A percentile compares a stretch with the other conserved stretches of the same genome.
Evolutionary conservation across 2,329 filamentous ascomycete genomes (phyloP).

Genomic region (Teratosphaeria gauchensis): DNA sequence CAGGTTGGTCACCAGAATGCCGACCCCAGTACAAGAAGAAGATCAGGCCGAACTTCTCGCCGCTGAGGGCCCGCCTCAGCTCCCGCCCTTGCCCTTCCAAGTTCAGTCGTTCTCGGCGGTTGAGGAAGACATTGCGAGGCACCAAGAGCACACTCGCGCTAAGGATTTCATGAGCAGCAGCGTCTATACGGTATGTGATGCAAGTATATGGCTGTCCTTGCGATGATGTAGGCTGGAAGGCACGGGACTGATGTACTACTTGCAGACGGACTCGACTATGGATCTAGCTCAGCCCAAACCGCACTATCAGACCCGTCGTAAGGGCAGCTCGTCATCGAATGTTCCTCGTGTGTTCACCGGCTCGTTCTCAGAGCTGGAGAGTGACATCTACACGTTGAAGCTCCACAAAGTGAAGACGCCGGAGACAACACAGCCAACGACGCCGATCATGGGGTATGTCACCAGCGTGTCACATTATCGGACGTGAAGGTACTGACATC

Average conservation of each 20-base stretch:
- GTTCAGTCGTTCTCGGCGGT: slow-evolving; percentile 12
- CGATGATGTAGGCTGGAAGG: no score
- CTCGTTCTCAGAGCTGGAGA: slow-evolving; percentile 17
- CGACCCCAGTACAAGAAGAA: background rate
- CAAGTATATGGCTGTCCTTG: no score
- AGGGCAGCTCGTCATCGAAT: background rate
- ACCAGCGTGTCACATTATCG: background rate
- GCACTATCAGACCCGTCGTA: background rate
- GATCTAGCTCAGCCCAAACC: background rate
- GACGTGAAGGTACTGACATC: background rate
- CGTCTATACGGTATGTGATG: background rate
- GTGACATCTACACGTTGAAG: slow-evolving; percentile 7
- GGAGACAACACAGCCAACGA: slow-evolving; percentile 1
- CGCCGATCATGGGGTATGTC: background rate
- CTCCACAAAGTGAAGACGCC: slow-evolving; percentile 9
- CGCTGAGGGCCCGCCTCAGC: background rate
- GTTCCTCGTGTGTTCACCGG: slow-evolving; percentile 18
- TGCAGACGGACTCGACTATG: background rate
- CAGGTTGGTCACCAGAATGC: background rate
- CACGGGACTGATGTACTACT: background rate
- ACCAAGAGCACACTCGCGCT: slow-evolving; percentile 8
- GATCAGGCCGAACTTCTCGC: background rate
- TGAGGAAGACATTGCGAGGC: slow-evolving; percentile 8
- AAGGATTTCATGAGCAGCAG: background rate
- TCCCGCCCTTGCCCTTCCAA: background rate